Base-by-base conservation (phyloP, 106 monocot species). In the Apostasia ramifera region DNA sequence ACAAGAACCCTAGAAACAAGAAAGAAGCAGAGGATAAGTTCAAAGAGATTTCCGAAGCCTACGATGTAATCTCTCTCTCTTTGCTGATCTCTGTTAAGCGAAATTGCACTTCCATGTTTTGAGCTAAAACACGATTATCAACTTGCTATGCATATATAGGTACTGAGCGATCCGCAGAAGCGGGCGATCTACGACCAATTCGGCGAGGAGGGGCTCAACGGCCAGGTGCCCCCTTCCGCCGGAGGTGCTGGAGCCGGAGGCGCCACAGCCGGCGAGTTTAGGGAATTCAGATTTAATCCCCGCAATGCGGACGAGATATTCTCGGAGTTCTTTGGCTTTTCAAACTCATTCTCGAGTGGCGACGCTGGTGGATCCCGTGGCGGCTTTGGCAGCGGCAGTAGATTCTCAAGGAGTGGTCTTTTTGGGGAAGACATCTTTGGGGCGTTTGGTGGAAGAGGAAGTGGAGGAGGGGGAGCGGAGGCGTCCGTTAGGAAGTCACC, bases 41-140 rank as follows among this genome's bases (percentile, higher is more conserved):
- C 82, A 92, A 92, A 77, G 73, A 88, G 81, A 85, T 92, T 59
- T 85, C 92, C 37, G 92, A 88, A 69, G 92, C 92, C 42, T 92
- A 92, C 42, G 92, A 92, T 50, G 74, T 74, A 57, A 12, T 8
- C 26, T 26, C 26, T 26, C 26, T 26, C 26, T 26, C 26, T 26
- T 26, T 26, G 26, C 26, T 26, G 26, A 26, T 26, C 26, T 26
- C 26, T 26, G 26, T 26, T 26, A 26, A 26, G 26, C 26, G 26
- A 26, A 26, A 26, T 26, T 26, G 26, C 0, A 26, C 26, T 26
- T 26, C 26, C 26, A 26, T 26, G 0, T 26, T 26, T 26, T 26
- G 26, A 26, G 26, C 26, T 26, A 26, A 26, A 26, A 26, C 26
- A 26, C 26, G 26, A 0, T 26, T 26, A 26, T 0, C 26, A 26